These are phyloP conservation scores for Pseudocercospora macadamiae DNA, from an alignment of 2,329 filamentous ascomycete genomes.

Conservation along the genomic window DNA sequence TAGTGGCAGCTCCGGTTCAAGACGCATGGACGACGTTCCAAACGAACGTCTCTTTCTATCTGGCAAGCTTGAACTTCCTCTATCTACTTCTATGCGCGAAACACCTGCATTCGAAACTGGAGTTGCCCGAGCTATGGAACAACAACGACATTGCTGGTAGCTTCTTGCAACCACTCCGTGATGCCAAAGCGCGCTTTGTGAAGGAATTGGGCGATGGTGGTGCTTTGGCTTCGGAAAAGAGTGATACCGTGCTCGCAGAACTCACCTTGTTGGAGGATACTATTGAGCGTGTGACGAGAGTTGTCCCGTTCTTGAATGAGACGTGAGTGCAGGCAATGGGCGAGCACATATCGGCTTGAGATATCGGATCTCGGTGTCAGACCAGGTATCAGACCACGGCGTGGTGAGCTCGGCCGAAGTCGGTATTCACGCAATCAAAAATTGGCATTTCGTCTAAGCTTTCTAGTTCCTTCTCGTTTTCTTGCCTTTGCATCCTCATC, in stretches of 20 bases:
- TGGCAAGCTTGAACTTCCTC: slow-evolving; percentile 62
- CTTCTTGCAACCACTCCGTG: slow-evolving; percentile 49
- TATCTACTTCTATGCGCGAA: slow-evolving; percentile 58
- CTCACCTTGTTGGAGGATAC: slow-evolving; percentile 37
- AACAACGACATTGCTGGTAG: slow-evolving; percentile 44
- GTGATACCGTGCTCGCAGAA: slow-evolving; percentile 40
- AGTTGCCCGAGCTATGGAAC: slow-evolving; percentile 49
- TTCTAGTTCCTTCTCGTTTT: not conserved
- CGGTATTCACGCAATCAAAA: not conserved
- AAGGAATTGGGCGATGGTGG: slow-evolving; percentile 41
- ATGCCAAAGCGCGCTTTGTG: slow-evolving; percentile 41
- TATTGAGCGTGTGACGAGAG: slow-evolving; percentile 36
- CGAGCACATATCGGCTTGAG: not conserved
- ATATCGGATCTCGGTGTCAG: not conserved
- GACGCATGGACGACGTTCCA: slow-evolving; percentile 52
- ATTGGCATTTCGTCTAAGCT: not conserved
- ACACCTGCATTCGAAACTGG: slow-evolving; percentile 51
- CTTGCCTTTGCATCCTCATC: too few relatives aligned
- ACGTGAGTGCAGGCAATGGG: not conserved
- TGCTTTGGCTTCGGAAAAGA: slow-evolving; percentile 41
- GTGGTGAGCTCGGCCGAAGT: not conserved
- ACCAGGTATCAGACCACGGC: not conserved
- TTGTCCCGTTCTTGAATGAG: slow-evolving; percentile 34
- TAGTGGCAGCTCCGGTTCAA: slow-evolving; percentile 42
- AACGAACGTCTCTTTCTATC: slow-evolving; percentile 57